Base-by-base conservation (phyloP, 2,329 filamentous ascomycete species). In the Stagonosporopsis rhizophila region DNA sequence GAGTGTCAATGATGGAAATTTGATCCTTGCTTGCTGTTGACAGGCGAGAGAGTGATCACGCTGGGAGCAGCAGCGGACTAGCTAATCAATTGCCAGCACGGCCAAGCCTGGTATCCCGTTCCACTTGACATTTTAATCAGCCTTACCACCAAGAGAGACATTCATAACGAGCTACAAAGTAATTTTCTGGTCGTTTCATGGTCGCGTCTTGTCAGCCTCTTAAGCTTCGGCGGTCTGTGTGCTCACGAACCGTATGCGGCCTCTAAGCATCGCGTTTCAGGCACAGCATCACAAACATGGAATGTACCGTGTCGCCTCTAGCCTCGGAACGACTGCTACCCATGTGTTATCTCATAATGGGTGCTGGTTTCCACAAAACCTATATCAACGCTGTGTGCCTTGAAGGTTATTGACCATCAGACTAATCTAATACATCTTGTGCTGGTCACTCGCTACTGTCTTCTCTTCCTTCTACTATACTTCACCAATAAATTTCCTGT, bases 391-490 rank as follows among this genome's bases (percentile, higher is more conserved):
- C 11, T 35, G 6, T 12, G 7, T 4, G 7, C 15, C 46, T 41
- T 35, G 20, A n/a, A 39, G 20, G 11, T 12, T 39, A 5, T n/a
- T 23, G 11, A 42, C 20, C 35, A 46, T n/a, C 22, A 42, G 39
- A 23, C n/a, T 44, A 58, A 58, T 46, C 40, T 51, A 58, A 54
- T 54, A 34, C 11, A 49, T 27, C 30, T 45, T 50, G 56, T 58
- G 56, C 56, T 54, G 56, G 56, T 35, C 56, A 58, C 56, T 54
- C 35, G 41, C 17, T 58, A 42, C 44, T 25, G 28, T 34, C 40
- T 32, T 40, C 2, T 50, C 34, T 42, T 49, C 17, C n/a, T 42
- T 27, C 8, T 35, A 23, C 11, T 8, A 28, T 17, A 9, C n/a
- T 46, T 17, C 12, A 3, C 22, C 17, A 12, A 42, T 3, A 34